These are phyloP conservation scores for Sungouiozyma intestinalis DNA, from an alignment of 805 yeast genomes.

Conservation along the genomic window DNA sequence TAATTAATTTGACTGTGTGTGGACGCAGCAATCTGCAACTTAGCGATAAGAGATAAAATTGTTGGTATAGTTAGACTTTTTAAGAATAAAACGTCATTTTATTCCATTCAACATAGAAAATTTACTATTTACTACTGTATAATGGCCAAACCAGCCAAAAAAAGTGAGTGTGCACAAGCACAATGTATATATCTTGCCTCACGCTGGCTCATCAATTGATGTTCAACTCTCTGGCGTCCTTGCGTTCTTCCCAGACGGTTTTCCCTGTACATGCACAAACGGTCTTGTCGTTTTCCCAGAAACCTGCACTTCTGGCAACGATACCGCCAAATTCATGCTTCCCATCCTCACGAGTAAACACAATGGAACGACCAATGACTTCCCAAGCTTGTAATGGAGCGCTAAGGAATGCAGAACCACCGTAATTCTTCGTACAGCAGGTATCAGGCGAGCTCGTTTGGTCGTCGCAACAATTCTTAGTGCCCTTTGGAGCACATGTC, in stretches of 20 bases:
- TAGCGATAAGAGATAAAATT: neutral
- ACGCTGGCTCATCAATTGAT: slow-evolving; percentile 10
- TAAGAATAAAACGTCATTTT: neutral
- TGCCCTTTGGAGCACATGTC: too few species aligned
- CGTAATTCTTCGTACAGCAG: slow-evolving; percentile 11
- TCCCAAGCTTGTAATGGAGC: slow-evolving; percentile 40
- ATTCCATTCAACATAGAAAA: too few species aligned
- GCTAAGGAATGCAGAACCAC: slow-evolving; percentile 38
- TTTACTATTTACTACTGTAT: neutral
- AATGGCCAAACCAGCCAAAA: neutral
- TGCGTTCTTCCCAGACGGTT: slow-evolving; percentile 90
- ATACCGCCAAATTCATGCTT: slow-evolving; percentile 58
- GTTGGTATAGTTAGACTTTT: neutral
- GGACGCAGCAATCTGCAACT: neutral
- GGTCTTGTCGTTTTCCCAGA: slow-evolving; percentile 89
- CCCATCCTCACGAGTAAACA: slow-evolving; percentile 20
- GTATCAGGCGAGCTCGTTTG: neutral
- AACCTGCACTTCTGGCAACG: slow-evolving; percentile 92
- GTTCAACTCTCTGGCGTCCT: slow-evolving; percentile 46
- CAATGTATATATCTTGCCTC: neutral
- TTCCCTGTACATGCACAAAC: slow-evolving; percentile 94
- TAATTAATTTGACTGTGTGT: too few species aligned
- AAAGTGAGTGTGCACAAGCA: neutral
- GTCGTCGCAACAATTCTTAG: neutral
- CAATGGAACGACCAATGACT: slow-evolving; percentile 56